A percentile compares a stretch with the other conserved stretches of the same genome.
Evolutionary conservation across 768 basidiomycete species (phyloP).

Genomic region (Guyanaporus albipodus): DNA sequence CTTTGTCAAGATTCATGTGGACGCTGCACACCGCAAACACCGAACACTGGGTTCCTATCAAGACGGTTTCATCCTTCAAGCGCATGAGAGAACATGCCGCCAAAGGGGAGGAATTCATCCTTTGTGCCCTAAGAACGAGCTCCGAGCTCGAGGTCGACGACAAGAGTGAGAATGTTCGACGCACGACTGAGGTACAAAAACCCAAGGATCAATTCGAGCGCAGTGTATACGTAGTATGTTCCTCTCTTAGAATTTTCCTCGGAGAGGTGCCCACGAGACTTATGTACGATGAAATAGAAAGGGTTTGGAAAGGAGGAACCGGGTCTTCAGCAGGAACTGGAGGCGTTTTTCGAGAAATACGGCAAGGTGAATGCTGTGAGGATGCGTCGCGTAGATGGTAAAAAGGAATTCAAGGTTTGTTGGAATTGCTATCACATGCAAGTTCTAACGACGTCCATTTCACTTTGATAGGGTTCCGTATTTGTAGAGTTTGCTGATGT

Average conservation of each 20-base stretch:
- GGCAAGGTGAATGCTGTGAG: slow-evolving; percentile 79
- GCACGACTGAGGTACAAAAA: slow-evolving; percentile 70
- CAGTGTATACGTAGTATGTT: slow-evolving; percentile 83
- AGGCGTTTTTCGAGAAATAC: slow-evolving; percentile 75
- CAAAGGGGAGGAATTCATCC: slow-evolving; percentile 65
- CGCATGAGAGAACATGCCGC: slow-evolving; percentile 77
- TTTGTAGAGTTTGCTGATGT: slow-evolving; percentile 85
- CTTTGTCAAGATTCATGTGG: slow-evolving; percentile 82
- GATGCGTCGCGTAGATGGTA: slow-evolving; percentile 76
- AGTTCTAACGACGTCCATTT: neutral
- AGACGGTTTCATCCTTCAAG: slow-evolving; percentile 89
- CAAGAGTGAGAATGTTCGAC: slow-evolving; percentile 65
- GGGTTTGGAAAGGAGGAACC: slow-evolving; percentile 71
- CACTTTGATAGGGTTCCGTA: slow-evolving; percentile 69
- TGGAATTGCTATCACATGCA: neutral
- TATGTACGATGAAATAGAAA: slow-evolving; percentile 52
- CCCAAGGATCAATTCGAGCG: slow-evolving; percentile 78
- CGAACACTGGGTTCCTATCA: slow-evolving; percentile 88
- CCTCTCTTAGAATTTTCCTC: slow-evolving; percentile 13
- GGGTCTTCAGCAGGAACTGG: slow-evolving; percentile 67
- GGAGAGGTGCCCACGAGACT: neutral
- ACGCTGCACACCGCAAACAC: slow-evolving; percentile 73
- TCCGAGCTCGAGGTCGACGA: slow-evolving; percentile 70
- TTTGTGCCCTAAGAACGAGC: slow-evolving; percentile 55
- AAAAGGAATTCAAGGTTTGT: slow-evolving; percentile 84